These are phyloP conservation scores for Chaetomium sp. DNA, from an alignment of 2,329 filamentous ascomycete species.

Conservation along the genomic window DNA sequence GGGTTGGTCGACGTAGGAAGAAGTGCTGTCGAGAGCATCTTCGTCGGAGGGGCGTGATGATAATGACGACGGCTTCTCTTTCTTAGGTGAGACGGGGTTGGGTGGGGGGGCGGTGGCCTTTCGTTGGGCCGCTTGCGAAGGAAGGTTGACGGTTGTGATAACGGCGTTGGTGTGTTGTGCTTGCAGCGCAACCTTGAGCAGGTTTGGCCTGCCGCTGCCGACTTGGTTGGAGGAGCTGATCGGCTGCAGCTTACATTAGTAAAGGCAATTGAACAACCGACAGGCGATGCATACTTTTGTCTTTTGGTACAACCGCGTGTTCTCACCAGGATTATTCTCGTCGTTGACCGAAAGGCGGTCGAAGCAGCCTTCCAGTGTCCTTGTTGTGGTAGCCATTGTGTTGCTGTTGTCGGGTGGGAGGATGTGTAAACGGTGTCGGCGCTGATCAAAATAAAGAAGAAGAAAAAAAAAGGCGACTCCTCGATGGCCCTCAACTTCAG, in stretches of 20 bases:
- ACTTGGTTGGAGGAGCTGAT: conserved; percentile 46
- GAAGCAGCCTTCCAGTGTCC: conserved; percentile 81
- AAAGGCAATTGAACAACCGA: not conserved
- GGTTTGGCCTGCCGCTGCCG: conserved; percentile 69
- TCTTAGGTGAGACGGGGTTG: conserved; percentile 47
- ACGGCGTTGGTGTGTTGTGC: conserved; percentile 70
- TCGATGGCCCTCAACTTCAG: conserved; percentile 25
- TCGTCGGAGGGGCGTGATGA: conserved; percentile 53
- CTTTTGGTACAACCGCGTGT: conserved; percentile 64
- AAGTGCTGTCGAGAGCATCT: conserved; percentile 50
- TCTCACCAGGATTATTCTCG: conserved; percentile 70
- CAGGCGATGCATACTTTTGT: conserved; percentile 64
- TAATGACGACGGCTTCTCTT: conserved; percentile 41
- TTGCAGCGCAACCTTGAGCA: conserved; percentile 84
- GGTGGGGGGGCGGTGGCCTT: conserved; percentile 42
- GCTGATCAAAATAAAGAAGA: not conserved
- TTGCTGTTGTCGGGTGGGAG: not conserved
- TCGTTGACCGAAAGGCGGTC: conserved; percentile 89
- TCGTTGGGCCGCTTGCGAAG: conserved; percentile 65
- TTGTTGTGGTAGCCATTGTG: conserved; percentile 71
- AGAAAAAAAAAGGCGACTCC: conserved; percentile 3
- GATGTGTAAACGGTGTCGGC: not conserved
- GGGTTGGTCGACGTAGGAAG: conserved; percentile 34
- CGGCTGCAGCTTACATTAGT: conserved; percentile 12
- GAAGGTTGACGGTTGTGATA: conserved; percentile 66